Percentiles rank a stretch among this genome's conserved stretches.
Conservation (phyloP, 176 grass and related monocot species). For the Tuctoria greenei region DNA sequence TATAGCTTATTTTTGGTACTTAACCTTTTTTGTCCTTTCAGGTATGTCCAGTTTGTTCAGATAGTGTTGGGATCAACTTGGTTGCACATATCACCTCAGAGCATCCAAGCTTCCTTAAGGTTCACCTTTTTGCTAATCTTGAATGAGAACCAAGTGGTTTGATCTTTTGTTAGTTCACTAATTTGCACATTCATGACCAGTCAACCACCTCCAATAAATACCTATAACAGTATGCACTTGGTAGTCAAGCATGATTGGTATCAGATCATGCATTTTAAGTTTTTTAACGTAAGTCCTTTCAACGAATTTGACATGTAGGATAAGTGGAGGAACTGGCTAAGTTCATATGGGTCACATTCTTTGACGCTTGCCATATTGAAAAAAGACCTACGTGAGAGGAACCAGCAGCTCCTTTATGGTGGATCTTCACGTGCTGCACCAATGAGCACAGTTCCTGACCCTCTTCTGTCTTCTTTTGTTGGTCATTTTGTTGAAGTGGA, state of each 20-base stretch:
- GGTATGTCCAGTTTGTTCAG: slow-evolving; percentile 75
- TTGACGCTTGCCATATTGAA: slow-evolving; percentile 41
- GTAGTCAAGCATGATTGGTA: background rate
- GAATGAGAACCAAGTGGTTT: background rate
- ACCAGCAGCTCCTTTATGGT: slow-evolving; percentile 42
- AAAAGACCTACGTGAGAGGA: slow-evolving; percentile 46
- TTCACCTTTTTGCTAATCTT: background rate
- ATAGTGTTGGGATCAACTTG: slow-evolving; percentile 61
- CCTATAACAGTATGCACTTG: slow-evolving; percentile 12
- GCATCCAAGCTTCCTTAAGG: slow-evolving; percentile 74
- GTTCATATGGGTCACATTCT: slow-evolving; percentile 43
- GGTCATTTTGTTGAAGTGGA: slow-evolving; percentile 49
- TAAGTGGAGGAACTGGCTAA: slow-evolving; percentile 49
- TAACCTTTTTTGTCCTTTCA: slow-evolving; percentile 40
- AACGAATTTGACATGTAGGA: slow-evolving; percentile 52
- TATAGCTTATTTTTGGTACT: slow-evolving; percentile 14
- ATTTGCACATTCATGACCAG: slow-evolving; percentile 12
- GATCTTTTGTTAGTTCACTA: slow-evolving; percentile 46
- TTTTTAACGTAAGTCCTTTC: slow-evolving; percentile 41
- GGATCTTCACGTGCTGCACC: slow-evolving; percentile 43
- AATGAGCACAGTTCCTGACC: slow-evolving; percentile 64
- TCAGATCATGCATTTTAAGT: slow-evolving; percentile 1
- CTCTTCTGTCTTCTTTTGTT: slow-evolving; percentile 79
- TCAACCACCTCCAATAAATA: slow-evolving; percentile 23
- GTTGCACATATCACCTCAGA: slow-evolving; percentile 62